Conservation (phyloP, 1,284 basidiomycete genomes). For the Sanguinoderma infundibulare region DNA sequence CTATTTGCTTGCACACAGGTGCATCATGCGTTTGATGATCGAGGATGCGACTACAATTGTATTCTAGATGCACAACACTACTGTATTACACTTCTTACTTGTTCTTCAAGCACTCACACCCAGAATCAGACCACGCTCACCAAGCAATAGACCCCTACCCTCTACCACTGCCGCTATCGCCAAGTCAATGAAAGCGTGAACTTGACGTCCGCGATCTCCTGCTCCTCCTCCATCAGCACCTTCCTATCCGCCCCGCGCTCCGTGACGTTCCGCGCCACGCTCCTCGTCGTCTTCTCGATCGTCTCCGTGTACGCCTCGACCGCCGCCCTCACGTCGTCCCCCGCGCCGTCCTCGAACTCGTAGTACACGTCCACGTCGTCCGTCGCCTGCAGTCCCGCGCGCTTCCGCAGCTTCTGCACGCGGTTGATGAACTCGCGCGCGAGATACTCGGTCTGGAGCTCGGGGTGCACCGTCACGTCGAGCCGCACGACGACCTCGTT, state of each 20-base stretch:
- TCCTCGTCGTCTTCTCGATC: slow-evolving; percentile 80
- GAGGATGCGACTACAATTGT: slow-evolving; percentile 24
- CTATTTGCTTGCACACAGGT: not conserved
- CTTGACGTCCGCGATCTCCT: slow-evolving; percentile 85
- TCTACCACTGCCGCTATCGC: slow-evolving; percentile 31
- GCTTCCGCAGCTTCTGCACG: slow-evolving; percentile 95
- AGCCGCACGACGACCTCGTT: slow-evolving; percentile 94
- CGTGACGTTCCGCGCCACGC: slow-evolving; percentile 66
- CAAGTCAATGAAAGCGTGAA: slow-evolving; percentile 73
- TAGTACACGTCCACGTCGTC: slow-evolving; percentile 95
- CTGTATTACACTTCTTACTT: slow-evolving; percentile 39
- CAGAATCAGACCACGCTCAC: not conserved
- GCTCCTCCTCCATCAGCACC: slow-evolving; percentile 83
- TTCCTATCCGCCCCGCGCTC: slow-evolving; percentile 51
- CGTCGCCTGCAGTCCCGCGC: slow-evolving; percentile 92
- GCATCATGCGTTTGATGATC: slow-evolving; percentile 3
- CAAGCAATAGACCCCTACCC: not conserved
- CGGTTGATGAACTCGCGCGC: slow-evolving; percentile 93
- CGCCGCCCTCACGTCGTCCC: slow-evolving; percentile 72
- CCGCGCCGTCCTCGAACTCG: slow-evolving; percentile 74
- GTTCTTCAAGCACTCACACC: slow-evolving; percentile 12
- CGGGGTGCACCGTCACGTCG: slow-evolving; percentile 87
- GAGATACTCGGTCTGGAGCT: slow-evolving; percentile 88
- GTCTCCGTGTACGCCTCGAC: slow-evolving; percentile 74
- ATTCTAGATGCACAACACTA: slow-evolving; percentile 36